phyloP scores from a whole-genome alignment of 495 filamentous ascomycete species.

The Annulohypoxylon stygium region DNA sequence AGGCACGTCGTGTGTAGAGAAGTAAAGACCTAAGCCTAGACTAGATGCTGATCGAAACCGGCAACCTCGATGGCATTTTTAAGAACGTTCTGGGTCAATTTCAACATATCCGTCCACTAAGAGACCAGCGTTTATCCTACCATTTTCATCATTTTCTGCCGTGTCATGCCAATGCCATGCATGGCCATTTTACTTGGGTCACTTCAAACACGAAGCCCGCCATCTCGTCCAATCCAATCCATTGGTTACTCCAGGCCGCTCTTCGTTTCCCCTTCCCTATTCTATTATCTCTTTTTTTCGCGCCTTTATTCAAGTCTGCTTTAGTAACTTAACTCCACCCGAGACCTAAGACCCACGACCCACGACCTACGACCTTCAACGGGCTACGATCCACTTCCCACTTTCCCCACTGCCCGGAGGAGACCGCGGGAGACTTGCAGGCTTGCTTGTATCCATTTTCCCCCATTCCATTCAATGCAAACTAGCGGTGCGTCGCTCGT shows the following conservation, averaged over 20 bases:
- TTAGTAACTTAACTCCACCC: constrained; percentile 32
- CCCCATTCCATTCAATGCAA: constrained; percentile 36
- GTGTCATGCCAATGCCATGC: not conserved
- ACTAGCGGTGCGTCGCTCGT: constrained; percentile 47
- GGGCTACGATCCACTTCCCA: constrained; percentile 43
- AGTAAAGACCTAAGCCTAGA: not conserved
- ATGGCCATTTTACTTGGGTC: not conserved
- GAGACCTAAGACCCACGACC: too few species aligned
- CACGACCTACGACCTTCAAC: too few species aligned
- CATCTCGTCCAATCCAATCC: not conserved
- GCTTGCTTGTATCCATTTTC: not conserved
- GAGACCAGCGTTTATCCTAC: not conserved
- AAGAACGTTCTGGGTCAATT: constrained; percentile 44
- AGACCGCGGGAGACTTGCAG: constrained; percentile 40
- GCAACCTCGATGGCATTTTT: constrained; percentile 24
- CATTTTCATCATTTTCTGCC: not conserved
- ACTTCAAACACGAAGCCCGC: constrained; percentile 29
- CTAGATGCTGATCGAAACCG: not conserved
- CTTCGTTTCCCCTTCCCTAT: not conserved
- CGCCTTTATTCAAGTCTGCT: not conserved
- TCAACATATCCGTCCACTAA: constrained; percentile 18
- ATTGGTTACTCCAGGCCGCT: constrained; percentile 7
- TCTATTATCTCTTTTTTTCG: too few species aligned
- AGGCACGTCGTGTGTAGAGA: too few species aligned
- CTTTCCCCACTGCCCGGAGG: constrained; percentile 40